Evolutionary conservation across 75 land plant species (phyloP), one percentile per base, ranked within the genome.

Genomic region (Isoetes taiwanensis): DNA sequence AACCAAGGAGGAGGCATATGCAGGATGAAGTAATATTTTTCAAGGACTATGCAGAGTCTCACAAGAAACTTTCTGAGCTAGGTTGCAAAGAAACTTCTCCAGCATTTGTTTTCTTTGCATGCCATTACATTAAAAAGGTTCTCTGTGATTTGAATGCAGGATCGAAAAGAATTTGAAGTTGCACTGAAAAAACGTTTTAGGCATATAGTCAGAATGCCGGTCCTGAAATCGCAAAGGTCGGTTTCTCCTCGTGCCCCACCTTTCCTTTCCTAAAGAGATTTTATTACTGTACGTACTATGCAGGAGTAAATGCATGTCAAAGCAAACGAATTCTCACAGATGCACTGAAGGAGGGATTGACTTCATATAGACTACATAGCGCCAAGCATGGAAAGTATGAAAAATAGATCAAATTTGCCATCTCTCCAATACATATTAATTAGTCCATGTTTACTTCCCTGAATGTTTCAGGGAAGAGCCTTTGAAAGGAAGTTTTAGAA

Each of bases 1-100:
- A n/a, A n/a, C n/a, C n/a, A n/a, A n/a, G n/a, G n/a, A n/a, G n/a
- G n/a, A n/a, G n/a, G n/a, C n/a, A n/a, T n/a, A n/a, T 54, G 34
- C 58, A 93, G 99, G 99, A 93, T 65, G 96, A 88, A 64, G 90
- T 88, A 28, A 73, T 62, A n/a, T 88, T 93, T 66, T 88, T 93
- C 64, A 82, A 61, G 56, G 90, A 93, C 41, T 88, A 88, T 66
- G 86, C 96, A 29, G 84, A 34, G 54, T 80, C 90, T 24, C 96
- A 84, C 67, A 93, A 93, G 75, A 93, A 82, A 56, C 86, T 93
- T 4, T 88, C 96, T 11, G 98, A 93, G 59, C 78, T 89, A 30
- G 96, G 96, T 28, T 65, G 67, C 67, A 34, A 34, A 8, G 28
- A 64, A 16, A 65, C 67, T 25, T 57, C 67, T 25, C 63, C 63